Evolutionary conservation across 1,284 basidiomycete species (phyloP), one percentile per base, ranked within the genome.

Genomic region (Fistulinella cinereoalba): DNA sequence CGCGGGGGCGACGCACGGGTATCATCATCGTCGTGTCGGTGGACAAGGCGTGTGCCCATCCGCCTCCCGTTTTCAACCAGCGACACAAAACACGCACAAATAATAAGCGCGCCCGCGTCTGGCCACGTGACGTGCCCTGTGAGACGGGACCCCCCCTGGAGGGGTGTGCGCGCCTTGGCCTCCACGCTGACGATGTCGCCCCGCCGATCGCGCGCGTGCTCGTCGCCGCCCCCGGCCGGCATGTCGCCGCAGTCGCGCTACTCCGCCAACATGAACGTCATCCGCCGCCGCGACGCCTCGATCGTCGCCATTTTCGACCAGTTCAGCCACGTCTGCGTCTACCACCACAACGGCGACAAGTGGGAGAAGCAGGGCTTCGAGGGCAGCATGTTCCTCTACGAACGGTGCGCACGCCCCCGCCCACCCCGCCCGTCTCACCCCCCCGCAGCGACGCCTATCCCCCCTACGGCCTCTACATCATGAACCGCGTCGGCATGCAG

Each of bases 301-400:
- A 92, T 94, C 58, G 69, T 76, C 31, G 80, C 81, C 33, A 91
- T 95, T 55, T 80, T 92, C 52, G 86, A 91, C 64, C 85, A 89
- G 55, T 91, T 92, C 67, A 85, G 82, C 55, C 88, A 92, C 69
- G 87, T 92, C 47, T 88, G 85, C 65, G 72, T 89, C 45, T 89
- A 88, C 57, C 80, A 84, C 56, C 75, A 81, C 60, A 80, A 85
- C 53, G 83, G 79, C 10, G 68, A 74, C 54, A 83, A 79, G 56
- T 88, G 88, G 90, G 81, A 85, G 67, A 92, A 92, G 67, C 83
- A 88, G 44, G 88, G 89, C 22, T 88, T 76, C 57, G 92, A 94
- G 65, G 92, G 92, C 2, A 87, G 83, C 59, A 88, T 94, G 80
- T 94, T 95, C 69, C 72, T 95, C 49, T 92, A 88, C 61, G 85